These are phyloP conservation scores for Setaria viridis DNA, from an alignment of 202 grass and related monocot genomes.

Conservation along the genomic window DNA sequence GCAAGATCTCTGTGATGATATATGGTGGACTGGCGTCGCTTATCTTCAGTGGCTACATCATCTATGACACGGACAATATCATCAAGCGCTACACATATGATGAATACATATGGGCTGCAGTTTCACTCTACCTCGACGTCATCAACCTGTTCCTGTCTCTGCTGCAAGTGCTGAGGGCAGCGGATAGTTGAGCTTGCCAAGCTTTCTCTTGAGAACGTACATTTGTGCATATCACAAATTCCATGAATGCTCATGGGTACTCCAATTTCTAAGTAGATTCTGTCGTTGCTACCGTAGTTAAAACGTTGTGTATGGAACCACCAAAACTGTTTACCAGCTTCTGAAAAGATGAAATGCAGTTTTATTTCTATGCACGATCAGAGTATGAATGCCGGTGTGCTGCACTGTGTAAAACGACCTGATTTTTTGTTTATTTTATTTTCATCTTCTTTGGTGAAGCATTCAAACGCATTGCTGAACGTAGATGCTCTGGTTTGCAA, in stretches of 20 bases:
- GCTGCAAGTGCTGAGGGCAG: constrained; percentile 63
- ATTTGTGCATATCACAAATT: constrained; percentile 41
- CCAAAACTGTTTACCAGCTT: background rate
- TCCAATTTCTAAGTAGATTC: constrained; percentile 5
- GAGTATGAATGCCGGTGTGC: background rate
- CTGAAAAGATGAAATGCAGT: background rate
- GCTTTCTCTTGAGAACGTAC: background rate
- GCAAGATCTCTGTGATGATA: constrained; percentile 85
- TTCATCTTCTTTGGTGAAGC: background rate
- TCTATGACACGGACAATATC: constrained; percentile 85
- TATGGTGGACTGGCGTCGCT: constrained; percentile 74
- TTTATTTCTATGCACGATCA: background rate
- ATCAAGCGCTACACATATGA: constrained; percentile 81
- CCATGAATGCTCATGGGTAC: constrained; percentile 9
- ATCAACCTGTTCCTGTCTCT: constrained; percentile 82
- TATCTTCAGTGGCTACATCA: constrained; percentile 79
- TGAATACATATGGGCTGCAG: constrained; percentile 77
- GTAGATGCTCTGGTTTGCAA: constrained; percentile 3
- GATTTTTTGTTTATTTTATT: background rate
- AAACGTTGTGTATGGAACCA: background rate
- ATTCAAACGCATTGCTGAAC: background rate
- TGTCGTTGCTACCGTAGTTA: background rate
- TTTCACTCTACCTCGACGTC: constrained; percentile 77
- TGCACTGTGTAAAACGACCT: too few species aligned
- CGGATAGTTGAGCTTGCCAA: constrained; percentile 47